Evolutionary conservation across 176 grass and related monocot species (phyloP).

Genomic region (Zizania latifolia): DNA sequence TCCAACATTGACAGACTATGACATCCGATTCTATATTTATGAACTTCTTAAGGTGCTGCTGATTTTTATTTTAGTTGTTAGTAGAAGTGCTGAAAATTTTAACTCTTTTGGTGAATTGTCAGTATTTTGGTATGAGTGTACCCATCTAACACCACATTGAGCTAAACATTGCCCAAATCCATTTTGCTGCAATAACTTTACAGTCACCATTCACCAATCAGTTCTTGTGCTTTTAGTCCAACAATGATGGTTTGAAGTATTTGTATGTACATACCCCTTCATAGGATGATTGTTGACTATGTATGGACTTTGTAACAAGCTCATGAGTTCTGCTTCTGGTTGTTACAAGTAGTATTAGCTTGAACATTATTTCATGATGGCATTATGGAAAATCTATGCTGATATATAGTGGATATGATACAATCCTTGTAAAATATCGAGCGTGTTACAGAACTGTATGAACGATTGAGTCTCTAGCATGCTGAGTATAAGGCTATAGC

Average conservation of each 20-base stretch:
- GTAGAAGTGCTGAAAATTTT: neutral
- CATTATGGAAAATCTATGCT: neutral
- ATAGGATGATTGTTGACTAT: neutral
- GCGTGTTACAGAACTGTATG: neutral
- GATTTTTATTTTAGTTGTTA: neutral
- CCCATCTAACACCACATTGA: neutral
- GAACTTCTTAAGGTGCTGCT: conserved; percentile 69
- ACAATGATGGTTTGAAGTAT: neutral
- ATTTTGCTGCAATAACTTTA: conserved; percentile 1
- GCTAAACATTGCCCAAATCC: neutral
- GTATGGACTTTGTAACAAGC: neutral
- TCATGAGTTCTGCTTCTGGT: neutral
- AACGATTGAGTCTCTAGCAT: neutral
- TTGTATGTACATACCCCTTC: conserved; percentile 3
- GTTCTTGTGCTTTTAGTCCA: neutral
- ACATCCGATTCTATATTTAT: conserved; percentile 78
- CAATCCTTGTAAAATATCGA: neutral
- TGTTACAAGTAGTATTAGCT: neutral
- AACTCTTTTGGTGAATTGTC: neutral
- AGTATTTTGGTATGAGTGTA: neutral
- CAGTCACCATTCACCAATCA: neutral
- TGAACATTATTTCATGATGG: neutral
- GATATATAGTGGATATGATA: neutral
- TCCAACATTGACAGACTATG: conserved; percentile 77
- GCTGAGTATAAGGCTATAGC: neutral